phyloP scores from a whole-genome alignment of 495 filamentous ascomycete species.

The Oidiodendron maius region DNA sequence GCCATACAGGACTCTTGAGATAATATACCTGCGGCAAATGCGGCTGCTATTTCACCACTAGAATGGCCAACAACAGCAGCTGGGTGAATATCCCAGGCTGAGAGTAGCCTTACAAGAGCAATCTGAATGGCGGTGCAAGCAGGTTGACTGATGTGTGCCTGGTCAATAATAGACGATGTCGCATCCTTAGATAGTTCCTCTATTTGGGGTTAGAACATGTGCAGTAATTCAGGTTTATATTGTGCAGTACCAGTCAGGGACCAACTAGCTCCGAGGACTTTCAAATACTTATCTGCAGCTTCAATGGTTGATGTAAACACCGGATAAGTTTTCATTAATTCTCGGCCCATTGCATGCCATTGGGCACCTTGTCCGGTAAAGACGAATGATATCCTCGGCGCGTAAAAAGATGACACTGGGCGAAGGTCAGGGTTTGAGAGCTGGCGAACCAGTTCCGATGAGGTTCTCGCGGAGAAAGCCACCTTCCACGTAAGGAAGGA shows the following conservation, averaged over 20 bases:
- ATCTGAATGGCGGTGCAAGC: slow-evolving; percentile 49
- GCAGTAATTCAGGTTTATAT: background rate
- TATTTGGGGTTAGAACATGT: background rate
- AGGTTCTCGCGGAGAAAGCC: slow-evolving; percentile 1
- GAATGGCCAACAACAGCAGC: slow-evolving; percentile 57
- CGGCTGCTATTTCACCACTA: slow-evolving; percentile 58
- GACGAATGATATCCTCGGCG: slow-evolving; percentile 8
- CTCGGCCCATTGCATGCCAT: slow-evolving; percentile 55
- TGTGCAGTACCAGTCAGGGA: background rate
- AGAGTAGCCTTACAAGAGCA: slow-evolving; percentile 47
- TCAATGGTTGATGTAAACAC: slow-evolving; percentile 9
- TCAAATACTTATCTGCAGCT: background rate
- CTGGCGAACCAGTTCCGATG: slow-evolving; percentile 1
- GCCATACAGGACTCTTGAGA: slow-evolving; percentile 46
- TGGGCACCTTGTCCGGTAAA: slow-evolving; percentile 28
- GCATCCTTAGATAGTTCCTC: slow-evolving; percentile 1
- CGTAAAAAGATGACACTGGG: background rate
- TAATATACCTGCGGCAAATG: slow-evolving; percentile 43
- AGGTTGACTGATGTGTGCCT: slow-evolving; percentile 36
- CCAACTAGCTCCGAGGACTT: slow-evolving; percentile 1
- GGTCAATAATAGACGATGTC: background rate
- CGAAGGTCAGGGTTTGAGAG: background rate
- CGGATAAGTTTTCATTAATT: slow-evolving; percentile 36
- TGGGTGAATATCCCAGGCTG: slow-evolving; percentile 46
- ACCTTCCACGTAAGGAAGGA: slow-evolving; percentile 30